Evolutionary conservation across 371 early-diverging fungal genomes (phyloP).

Genomic region (Parasitella parasitica): DNA sequence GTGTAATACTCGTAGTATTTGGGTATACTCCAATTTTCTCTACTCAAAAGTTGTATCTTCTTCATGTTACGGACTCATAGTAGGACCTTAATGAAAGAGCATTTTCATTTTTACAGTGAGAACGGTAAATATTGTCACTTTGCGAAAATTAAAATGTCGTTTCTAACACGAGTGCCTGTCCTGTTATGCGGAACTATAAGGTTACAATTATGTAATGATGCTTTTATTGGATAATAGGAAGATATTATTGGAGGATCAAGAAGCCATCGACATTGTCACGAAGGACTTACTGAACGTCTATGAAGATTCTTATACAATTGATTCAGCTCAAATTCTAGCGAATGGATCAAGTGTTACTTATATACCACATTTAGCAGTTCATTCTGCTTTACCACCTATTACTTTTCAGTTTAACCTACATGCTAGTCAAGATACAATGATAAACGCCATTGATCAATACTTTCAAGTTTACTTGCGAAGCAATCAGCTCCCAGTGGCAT

Average conservation of each 20-base stretch:
- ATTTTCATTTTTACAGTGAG: too few species aligned
- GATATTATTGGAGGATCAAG: constrained; percentile 12
- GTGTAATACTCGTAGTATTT: too few species aligned
- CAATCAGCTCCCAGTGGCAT: constrained; percentile 14
- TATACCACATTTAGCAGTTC: constrained; percentile 12
- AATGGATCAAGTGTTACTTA: constrained; percentile 11
- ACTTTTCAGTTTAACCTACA: constrained; percentile 7
- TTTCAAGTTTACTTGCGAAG: constrained; percentile 14
- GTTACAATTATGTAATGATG: too few species aligned
- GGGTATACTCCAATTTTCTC: too few species aligned
- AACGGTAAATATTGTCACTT: too few species aligned
- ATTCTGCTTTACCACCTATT: constrained; percentile 13
- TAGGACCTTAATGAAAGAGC: too few species aligned
- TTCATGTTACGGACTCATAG: too few species aligned
- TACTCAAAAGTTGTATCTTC: too few species aligned
- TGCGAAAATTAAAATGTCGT: too few species aligned
- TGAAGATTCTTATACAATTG: constrained; percentile 12
- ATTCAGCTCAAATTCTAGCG: constrained; percentile 12
- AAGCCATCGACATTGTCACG: constrained; percentile 7
- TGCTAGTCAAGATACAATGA: constrained; percentile 13
- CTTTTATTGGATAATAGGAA: neutral
- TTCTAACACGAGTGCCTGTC: too few species aligned
- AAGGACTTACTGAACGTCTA: constrained; percentile 13
- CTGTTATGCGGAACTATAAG: too few species aligned
- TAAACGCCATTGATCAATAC: constrained; percentile 16